Conservation (phyloP, 1,139 yeast genomes). For the Diutina mesorugosa region DNA sequence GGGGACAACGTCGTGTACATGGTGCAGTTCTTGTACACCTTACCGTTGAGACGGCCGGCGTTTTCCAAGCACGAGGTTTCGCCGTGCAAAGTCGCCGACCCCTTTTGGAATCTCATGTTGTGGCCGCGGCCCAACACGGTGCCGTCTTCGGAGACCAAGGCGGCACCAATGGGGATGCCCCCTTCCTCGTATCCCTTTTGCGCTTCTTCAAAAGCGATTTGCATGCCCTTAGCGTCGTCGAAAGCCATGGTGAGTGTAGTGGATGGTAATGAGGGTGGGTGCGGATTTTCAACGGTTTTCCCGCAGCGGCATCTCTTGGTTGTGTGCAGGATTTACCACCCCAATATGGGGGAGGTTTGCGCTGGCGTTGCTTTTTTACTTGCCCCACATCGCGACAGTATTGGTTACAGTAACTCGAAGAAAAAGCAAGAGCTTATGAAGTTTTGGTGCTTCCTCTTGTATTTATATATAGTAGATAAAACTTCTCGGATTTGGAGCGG, state of each 20-base stretch:
- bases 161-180: slow-evolving; percentile 86
- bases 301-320: background rate
- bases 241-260: slow-evolving; percentile 23
- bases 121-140: slow-evolving; percentile 77
- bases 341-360: background rate
- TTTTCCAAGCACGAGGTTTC: slow-evolving; percentile 82
- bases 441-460: too few species aligned
- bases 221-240: slow-evolving; percentile 54
- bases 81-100: slow-evolving; percentile 75
- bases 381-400: background rate
- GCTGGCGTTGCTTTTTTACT: background rate
- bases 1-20: slow-evolving; percentile 90
- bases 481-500: too few species aligned
- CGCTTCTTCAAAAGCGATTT: slow-evolving; percentile 67
- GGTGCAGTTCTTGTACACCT: slow-evolving; percentile 54
- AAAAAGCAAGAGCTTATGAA: too few species aligned
- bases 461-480: too few species aligned
- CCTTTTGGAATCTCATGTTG: slow-evolving; percentile 74
- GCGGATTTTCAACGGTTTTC: background rate
- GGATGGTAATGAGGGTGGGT: background rate
- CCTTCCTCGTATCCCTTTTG: slow-evolving; percentile 57
- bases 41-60: slow-evolving; percentile 73
- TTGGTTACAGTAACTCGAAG: too few species aligned
- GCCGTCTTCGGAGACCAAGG: slow-evolving; percentile 66
- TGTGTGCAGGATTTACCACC: background rate